Evolutionary conservation across 1,139 yeast species (phyloP).

Genomic region (Blastobotrys aristatus): DNA sequence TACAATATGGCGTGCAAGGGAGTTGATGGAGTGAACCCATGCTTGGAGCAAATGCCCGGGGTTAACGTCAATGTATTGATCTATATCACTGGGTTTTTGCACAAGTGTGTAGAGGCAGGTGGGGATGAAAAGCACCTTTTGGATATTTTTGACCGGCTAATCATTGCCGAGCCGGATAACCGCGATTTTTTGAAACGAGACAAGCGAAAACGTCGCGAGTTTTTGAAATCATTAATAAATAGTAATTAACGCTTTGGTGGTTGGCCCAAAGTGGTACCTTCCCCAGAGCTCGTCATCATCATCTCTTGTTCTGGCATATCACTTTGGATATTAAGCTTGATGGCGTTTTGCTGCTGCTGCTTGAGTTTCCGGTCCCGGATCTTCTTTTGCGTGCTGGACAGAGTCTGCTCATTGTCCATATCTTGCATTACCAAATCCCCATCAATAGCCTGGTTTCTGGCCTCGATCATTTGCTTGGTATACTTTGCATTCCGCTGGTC

Average conservation of each 20-base stretch:
- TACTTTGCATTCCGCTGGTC: slow-evolving; percentile 75
- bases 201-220: slow-evolving; percentile 21
- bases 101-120: slow-evolving; percentile 32
- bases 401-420: slow-evolving; percentile 26
- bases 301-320: slow-evolving; percentile 56
- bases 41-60: slow-evolving; percentile 39
- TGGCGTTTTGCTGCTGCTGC: slow-evolving; percentile 38
- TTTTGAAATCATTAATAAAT: slow-evolving; percentile 22
- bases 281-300: slow-evolving; percentile 45
- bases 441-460: slow-evolving; percentile 37
- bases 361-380: slow-evolving; percentile 29
- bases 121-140: slow-evolving; percentile 18
- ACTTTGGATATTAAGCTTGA: slow-evolving; percentile 65
- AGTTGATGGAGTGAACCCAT: slow-evolving; percentile 27
- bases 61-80: slow-evolving; percentile 40
- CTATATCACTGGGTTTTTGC: slow-evolving; percentile 37
- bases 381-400: slow-evolving; percentile 31
- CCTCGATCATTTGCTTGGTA: slow-evolving; percentile 27
- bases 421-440: slow-evolving; percentile 49
- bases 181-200: slow-evolving; percentile 11
- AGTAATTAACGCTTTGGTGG: slow-evolving; percentile 27
- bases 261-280: slow-evolving; percentile 83
- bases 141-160: slow-evolving; percentile 30
- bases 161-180: slow-evolving; percentile 30
- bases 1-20: slow-evolving; percentile 22